These are phyloP conservation scores for Penicillium desertorum DNA, from an alignment of 495 filamentous ascomycete species.

Conservation along the genomic window DNA sequence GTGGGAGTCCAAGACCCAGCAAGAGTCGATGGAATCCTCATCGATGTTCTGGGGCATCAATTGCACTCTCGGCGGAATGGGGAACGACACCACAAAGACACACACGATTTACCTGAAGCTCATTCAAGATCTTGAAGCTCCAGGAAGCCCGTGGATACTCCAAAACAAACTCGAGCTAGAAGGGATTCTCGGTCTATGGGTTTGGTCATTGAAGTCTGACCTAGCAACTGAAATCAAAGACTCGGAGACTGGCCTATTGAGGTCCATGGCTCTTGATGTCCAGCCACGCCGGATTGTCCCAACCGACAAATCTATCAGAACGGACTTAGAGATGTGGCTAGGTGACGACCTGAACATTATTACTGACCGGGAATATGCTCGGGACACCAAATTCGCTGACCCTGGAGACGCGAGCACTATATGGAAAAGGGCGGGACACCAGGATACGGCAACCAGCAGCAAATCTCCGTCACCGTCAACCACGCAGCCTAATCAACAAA, in stretches of 20 bases:
- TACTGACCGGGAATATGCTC: neutral
- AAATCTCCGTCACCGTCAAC: no score
- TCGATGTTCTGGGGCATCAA: constrained; percentile 4
- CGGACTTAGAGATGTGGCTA: constrained; percentile 8
- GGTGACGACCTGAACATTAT: neutral
- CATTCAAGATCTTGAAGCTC: neutral
- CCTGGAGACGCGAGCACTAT: neutral
- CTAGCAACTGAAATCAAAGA: neutral
- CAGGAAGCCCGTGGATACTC: neutral
- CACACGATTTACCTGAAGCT: neutral
- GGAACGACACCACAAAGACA: neutral
- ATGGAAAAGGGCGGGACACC: neutral
- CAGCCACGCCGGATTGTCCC: neutral
- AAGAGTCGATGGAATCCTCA: neutral
- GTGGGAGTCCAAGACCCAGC: no score
- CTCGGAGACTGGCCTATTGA: neutral
- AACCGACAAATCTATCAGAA: neutral
- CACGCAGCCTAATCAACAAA: neutral
- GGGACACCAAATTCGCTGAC: no score
- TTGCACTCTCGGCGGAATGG: neutral
- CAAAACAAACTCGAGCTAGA: constrained; percentile 8
- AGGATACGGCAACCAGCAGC: no score
- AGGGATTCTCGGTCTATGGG: constrained; percentile 15
- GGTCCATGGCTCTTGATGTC: neutral
- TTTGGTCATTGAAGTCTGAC: constrained; percentile 13